Evolutionary conservation across 768 basidiomycete genomes (phyloP), one percentile per base, ranked within the genome.

Genomic region (Podaxis pistillaris): DNA sequence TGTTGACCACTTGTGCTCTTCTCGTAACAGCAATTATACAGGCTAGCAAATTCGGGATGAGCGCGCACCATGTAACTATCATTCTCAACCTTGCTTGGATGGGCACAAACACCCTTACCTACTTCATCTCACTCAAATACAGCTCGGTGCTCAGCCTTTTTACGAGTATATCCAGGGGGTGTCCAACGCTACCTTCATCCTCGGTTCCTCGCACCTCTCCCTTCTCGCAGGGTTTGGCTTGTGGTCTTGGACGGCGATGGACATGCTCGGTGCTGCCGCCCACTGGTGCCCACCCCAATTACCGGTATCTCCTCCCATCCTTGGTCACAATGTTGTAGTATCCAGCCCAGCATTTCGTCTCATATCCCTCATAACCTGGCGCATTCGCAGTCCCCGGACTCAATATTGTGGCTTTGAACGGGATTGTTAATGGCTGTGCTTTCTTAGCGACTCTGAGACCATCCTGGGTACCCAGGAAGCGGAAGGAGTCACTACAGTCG

Each of bases 21-120:
- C 66, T 74, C 2, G 60, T 72, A 30, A 66, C 72, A 0, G 64
- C 70, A 4, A 63, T 71, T 28, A 62, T 71, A 7, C 63, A 71
- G 60, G 70, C 67, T 3, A 26, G n/a, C 37, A 66, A 63, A 0
- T 6, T 40, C 1, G 60, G 59, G 11, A 36, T 72, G 8, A 53
- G 67, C 4, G 65, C 56, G 38, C 70, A 65, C 60, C 69, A 72
- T 56, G 67, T 58, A 4, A 60, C 36, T 41, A 65, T 73, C 54
- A 56, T 75, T 22, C 71, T 73, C 49, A 66, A 64, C 50, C 63
- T 70, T 28, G 68, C 67, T 58, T 74, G 73, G 70, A 70, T 69
- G 65, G 70, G 68, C 49, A 70, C 67, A 5, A 71, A 67, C 37
- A 41, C 66, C 5, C 57, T 63, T 36, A 36, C 56, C 24, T 63